Evolutionary conservation across 2,329 filamentous ascomycete species (phyloP), one percentile per base, ranked within the genome.

Genomic region (Dactylellina haptotyla): DNA sequence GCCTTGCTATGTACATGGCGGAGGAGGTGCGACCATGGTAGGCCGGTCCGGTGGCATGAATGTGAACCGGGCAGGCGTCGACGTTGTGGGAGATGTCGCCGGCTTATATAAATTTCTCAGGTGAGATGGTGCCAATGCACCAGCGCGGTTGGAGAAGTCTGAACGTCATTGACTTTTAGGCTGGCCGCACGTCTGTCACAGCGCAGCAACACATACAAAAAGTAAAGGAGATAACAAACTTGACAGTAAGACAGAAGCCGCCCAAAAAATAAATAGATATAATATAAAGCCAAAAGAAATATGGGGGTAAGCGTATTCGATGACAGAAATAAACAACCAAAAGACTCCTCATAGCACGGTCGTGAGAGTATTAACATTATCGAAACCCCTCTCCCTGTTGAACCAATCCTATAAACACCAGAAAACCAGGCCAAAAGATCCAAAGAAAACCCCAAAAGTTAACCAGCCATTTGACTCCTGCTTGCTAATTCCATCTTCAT

Each of bases 401-500:
- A 20, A 37, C 39, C 37, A 23, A 54, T n/a, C n/a, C n/a, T n/a
- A n/a, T 45, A 39, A 39, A 58, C 20, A 56, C 45, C 43, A 43
- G 30, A 26, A 56, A 39, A 23, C 39, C 23, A 37, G 25, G 26
- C 14, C 39, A 46, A 46, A 34, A 34, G 32, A 14, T 34, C 41
- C 41, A 34, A 57, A 51, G 14, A 32, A 41, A 20, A 26, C 20
- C 23, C 32, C 39, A 39, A 41, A 51, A 61, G 14, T 46, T 45
- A 72, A 26, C 50, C 32, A 8, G 69, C 61, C 69, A 73, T 73
- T 45, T 73, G 69, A 54, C 69, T 73, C 46, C 69, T 45, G 37
- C 69, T 73, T 20, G 70, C 74, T 51, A 74, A 62, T 43, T 69
- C 66, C 53, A 78, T 76, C 45, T 77, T 78, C 77, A 78, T 78